Evolutionary conservation across 768 basidiomycete genomes (phyloP), one percentile per base, ranked within the genome.

Genomic region (Termitomyces heimii): DNA sequence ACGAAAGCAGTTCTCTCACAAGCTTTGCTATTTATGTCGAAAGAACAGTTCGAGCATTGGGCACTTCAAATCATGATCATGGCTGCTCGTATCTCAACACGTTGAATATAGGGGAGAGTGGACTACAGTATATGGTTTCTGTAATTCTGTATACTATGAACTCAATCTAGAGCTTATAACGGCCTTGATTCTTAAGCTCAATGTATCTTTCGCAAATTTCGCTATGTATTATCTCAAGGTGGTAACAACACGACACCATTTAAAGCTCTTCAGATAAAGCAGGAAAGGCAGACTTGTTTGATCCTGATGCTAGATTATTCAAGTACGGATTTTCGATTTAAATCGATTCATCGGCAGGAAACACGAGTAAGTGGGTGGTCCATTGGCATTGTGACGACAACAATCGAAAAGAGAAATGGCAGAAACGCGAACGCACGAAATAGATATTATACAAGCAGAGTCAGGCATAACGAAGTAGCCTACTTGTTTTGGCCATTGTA

Each of bases 31-130:
- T 99, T 99, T 77, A 89, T 96, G 76, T 92, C 94, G 61, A 99
- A 99, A 73, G 96, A 98, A 66, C 91, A 94, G 66, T 95, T 99
- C 65, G 97, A 99, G 69, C 83, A 82, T 4, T 96, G 89, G 82
- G 86, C 92, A 1, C 75, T 93, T 54, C 71, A 79, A 13, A 80
- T 94, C 58, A 84, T 92, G 77, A 69, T 84, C 24, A 58, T 87
- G 42, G 72, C 73, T 35, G 71, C 82, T 31, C 77, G 75, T 24
- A 53, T 81, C 45, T 64, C 69, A 56, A 57, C 66, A 50, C 60
- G 49, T 20, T 53, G 40, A 53, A 37, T 42, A 46, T 35, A 52
- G 29, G 31, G 8, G 32, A 49, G 28, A 18, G 10, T 14, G 28
- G 37, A 26, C 48, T 52, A 39, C 37, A 52, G 26, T 52, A 52